These are phyloP conservation scores for Chrysoporthe cubensis DNA, from an alignment of 2,329 filamentous ascomycete genomes.

Conservation along the genomic window DNA sequence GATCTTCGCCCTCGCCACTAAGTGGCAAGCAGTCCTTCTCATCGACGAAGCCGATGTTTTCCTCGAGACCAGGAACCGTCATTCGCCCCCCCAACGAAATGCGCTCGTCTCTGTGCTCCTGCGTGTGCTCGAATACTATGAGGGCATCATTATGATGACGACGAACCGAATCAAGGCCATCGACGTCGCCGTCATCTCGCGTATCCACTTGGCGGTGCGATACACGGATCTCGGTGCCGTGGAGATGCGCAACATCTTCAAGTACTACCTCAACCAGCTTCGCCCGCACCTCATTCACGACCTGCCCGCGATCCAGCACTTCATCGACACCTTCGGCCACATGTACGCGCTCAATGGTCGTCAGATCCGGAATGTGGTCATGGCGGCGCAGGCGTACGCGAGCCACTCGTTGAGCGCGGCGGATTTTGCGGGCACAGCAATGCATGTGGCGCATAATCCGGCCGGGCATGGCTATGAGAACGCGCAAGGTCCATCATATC, in stretches of 20 bases:
- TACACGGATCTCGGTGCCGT: slow-evolving; percentile 29
- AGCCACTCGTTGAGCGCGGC: neutral
- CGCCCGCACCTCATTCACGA: slow-evolving; percentile 22
- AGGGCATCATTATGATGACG: slow-evolving; percentile 30
- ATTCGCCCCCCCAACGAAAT: slow-evolving; percentile 25
- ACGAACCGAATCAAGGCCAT: slow-evolving; percentile 34
- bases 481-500: neutral
- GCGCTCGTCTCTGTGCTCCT: slow-evolving; percentile 31
- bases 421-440: neutral
- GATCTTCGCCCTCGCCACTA: slow-evolving; percentile 30
- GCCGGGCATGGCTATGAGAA: neutral
- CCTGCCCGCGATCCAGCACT: neutral
- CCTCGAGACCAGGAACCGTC: slow-evolving; percentile 27
- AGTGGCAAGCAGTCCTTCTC: slow-evolving; percentile 35
- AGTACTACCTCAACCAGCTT: slow-evolving; percentile 30
- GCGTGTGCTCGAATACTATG: slow-evolving; percentile 27
- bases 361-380: slow-evolving; percentile 23
- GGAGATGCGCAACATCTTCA: slow-evolving; percentile 29
- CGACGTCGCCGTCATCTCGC: slow-evolving; percentile 33
- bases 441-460: neutral
- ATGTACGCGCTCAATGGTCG: slow-evolving; percentile 15
- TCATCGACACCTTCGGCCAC: slow-evolving; percentile 7
- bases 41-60: slow-evolving; percentile 25
- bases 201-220: slow-evolving; percentile 32
- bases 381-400: slow-evolving; percentile 19